Base-by-base conservation (phyloP, 331 rosid genomes). In the Phaseolus coccineus region DNA sequence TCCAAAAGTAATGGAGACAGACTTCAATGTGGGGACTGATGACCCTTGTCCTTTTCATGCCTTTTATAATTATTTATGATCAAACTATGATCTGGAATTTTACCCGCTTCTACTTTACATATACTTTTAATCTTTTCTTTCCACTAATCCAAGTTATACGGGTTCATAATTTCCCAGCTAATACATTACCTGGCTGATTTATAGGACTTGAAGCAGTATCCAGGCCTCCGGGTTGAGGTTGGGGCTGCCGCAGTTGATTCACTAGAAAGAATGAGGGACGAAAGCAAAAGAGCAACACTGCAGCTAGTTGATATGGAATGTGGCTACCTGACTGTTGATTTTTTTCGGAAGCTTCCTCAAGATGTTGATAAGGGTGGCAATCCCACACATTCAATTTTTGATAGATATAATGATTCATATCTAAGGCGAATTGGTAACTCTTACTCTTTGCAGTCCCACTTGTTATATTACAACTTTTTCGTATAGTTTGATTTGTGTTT, bases 321-420 rank as follows among this genome's bases (percentile, higher is more conserved):
- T 73, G 85, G 98, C 76, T 94, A 94, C 87, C 88, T 94, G 81
- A 94, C 97, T 0, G 97, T 92, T 77, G 98, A 94, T 77, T 94
- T 91, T 95, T 94, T 94, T 78, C 86, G 98, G 70, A 92, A 89
- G 87, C 97, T 94, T 80, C 98, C 98, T 77, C 98, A 94, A 78
- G 97, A 94, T 37, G 85, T 91, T 75, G 98, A 94, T 52, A 94
- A 94, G 92, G 98, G 98, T 25, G 97, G 98, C 88, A 92, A 92
- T 79, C 98, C 98, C 39, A 92, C 98, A 0, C 98, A 92, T 84
- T 94, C 98, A 6, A 84, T 92, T 81, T 94, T 94, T 59, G 98
- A 94, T 63, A 88, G 98, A 92, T 92, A 92, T 78, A 94, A 92
- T 65, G 97, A 94, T 81, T 84, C 97, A 1, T 94, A 94, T 82